These are phyloP conservation scores for Heliocybe sulcata DNA, from an alignment of 1,284 basidiomycete genomes.

Conservation along the genomic window DNA sequence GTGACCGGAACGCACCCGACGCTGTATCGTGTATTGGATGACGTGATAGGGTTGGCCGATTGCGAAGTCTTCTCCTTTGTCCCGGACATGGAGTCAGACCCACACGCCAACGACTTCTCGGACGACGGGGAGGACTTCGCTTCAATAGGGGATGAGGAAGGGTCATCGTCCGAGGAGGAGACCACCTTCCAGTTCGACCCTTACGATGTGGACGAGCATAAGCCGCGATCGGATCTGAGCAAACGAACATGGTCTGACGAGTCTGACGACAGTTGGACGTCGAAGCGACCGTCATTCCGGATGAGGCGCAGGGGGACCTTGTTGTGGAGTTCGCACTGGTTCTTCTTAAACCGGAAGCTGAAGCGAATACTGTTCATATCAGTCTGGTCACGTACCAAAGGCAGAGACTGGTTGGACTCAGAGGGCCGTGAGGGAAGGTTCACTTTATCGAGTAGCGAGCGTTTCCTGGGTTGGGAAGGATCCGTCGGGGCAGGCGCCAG, in stretches of 20 bases:
- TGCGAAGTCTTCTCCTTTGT: constrained; percentile 96
- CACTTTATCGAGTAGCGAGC: constrained; percentile 34
- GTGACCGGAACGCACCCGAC: constrained; percentile 63
- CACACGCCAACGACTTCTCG: constrained; percentile 79
- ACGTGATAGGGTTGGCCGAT: constrained; percentile 84
- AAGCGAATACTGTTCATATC: constrained; percentile 93
- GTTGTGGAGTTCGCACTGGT: constrained; percentile 96
- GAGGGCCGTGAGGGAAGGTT: constrained; percentile 24
- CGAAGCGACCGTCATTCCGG: constrained; percentile 15
- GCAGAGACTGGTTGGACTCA: constrained; percentile 42
- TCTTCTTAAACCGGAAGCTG: constrained; percentile 91
- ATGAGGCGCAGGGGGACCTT: constrained; percentile 61
- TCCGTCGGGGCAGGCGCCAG: constrained; percentile 67
- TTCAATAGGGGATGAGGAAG: constrained; percentile 51
- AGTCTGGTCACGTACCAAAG: constrained; percentile 83
- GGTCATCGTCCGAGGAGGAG: constrained; percentile 51
- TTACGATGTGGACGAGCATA: constrained; percentile 63
- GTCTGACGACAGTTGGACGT: constrained; percentile 12
- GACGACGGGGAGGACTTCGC: constrained; percentile 69
- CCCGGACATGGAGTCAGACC: constrained; percentile 93
- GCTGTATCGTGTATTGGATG: constrained; percentile 83
- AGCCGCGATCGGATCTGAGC: constrained; percentile 23
- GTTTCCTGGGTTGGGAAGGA: constrained; percentile 74
- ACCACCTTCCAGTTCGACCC: constrained; percentile 71
- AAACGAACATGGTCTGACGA: constrained; percentile 25